phyloP scores from a whole-genome alignment of 2,329 filamentous ascomycete genomes.

The Phoma sp. region DNA sequence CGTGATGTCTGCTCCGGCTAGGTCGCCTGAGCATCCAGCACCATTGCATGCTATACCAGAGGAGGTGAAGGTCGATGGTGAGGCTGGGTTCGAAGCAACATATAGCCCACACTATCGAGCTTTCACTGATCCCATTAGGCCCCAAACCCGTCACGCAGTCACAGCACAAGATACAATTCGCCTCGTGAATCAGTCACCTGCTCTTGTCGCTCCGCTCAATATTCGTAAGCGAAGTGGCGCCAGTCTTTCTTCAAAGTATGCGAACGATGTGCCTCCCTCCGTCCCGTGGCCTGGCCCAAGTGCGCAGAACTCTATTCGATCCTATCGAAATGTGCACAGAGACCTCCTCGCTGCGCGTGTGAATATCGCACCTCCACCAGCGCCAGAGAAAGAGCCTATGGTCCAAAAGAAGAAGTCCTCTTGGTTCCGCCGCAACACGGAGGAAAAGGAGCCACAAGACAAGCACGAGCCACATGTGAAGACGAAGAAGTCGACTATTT shows the following conservation, averaged over 20 bases:
- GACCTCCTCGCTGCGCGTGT: conserved; percentile 26
- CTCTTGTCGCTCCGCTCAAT: conserved; percentile 60
- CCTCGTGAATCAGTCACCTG: conserved; percentile 61
- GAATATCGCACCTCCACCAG: conserved; percentile 12
- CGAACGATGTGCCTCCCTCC: conserved; percentile 18
- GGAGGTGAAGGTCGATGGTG: conserved; percentile 51
- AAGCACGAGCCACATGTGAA: conserved; percentile 36
- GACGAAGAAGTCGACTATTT: conserved; percentile 34
- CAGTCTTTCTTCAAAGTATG: conserved; percentile 32
- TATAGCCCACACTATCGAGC: conserved; percentile 45
- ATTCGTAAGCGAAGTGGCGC: conserved; percentile 59
- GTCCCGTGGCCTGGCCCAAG: conserved; percentile 25
- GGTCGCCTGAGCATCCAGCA: conserved; percentile 36
- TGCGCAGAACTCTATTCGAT: conserved; percentile 19
- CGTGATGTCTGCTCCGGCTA: conserved; percentile 53
- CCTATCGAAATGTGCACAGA: conserved; percentile 31
- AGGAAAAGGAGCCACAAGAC: conserved; percentile 41
- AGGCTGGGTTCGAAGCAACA: conserved; percentile 37
- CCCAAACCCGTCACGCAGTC: conserved; percentile 32
- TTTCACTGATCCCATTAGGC: conserved; percentile 52
- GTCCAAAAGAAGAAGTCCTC: conserved; percentile 54
- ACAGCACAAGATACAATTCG: conserved; percentile 59
- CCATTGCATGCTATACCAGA: conserved; percentile 61
- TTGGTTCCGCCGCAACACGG: conserved; percentile 52
- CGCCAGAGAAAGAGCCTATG: conserved; percentile 33